phyloP scores from a whole-genome alignment of 2,329 filamentous ascomycete genomes.

The Chrysoporthe austroafricana region DNA sequence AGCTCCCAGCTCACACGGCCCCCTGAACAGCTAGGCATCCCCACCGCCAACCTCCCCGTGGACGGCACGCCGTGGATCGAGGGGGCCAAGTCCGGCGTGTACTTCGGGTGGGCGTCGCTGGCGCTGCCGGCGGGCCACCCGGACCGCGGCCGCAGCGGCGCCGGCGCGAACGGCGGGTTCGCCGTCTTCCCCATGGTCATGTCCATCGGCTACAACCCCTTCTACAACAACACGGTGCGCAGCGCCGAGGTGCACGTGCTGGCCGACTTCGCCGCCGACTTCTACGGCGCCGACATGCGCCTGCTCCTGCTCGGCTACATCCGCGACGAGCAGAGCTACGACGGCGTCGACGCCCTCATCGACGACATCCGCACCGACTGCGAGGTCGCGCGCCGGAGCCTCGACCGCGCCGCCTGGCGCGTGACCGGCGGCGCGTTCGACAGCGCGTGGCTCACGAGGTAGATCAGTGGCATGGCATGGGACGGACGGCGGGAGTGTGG shows the following conservation, averaged over 20 bases:
- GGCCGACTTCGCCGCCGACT: slow-evolving; percentile 75
- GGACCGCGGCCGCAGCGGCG: slow-evolving; percentile 34
- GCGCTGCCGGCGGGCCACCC: slow-evolving; percentile 57
- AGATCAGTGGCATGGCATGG: neutral
- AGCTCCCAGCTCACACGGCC: slow-evolving; percentile 1
- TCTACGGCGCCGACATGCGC: slow-evolving; percentile 82
- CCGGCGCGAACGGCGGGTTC: slow-evolving; percentile 25
- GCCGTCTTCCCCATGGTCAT: slow-evolving; percentile 83
- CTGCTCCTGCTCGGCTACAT: slow-evolving; percentile 86
- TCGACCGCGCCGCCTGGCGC: slow-evolving; percentile 67
- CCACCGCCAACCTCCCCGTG: slow-evolving; percentile 89
- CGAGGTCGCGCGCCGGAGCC: slow-evolving; percentile 74
- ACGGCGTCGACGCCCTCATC: slow-evolving; percentile 78
- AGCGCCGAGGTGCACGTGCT: slow-evolving; percentile 91
- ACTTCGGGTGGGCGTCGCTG: slow-evolving; percentile 89
- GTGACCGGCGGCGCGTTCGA: slow-evolving; percentile 34
- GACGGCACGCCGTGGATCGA: slow-evolving; percentile 66
- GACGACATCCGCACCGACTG: slow-evolving; percentile 90
- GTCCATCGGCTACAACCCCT: slow-evolving; percentile 96
- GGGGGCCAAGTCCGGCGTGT: slow-evolving; percentile 76
- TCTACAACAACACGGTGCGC: slow-evolving; percentile 88
- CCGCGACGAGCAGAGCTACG: slow-evolving; percentile 86
- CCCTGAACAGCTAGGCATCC: slow-evolving; percentile 79
- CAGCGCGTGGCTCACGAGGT: slow-evolving; percentile 29
- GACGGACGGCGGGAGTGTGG: neutral